phyloP scores from a whole-genome alignment of 371 early-diverging fungal genomes.

The Mucor velutinosus region DNA sequence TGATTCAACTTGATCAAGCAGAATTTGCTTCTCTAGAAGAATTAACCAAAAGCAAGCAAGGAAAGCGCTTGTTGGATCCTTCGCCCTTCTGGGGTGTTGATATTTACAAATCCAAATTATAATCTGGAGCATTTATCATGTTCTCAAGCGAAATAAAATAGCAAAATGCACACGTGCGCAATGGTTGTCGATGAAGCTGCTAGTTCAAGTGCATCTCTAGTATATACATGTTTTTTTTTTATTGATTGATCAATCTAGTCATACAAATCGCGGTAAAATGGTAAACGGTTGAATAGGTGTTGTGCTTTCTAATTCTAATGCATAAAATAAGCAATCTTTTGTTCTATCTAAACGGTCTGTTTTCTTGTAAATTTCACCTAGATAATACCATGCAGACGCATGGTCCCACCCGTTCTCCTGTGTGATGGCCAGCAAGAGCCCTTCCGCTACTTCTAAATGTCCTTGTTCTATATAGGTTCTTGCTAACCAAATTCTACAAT shows the following conservation, averaged over 20 bases:
- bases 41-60: slow-evolving; percentile 3
- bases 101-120: slow-evolving; percentile 24
- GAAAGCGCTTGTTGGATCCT: slow-evolving; percentile 36
- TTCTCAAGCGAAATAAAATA: too few relatives aligned
- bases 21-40: slow-evolving; percentile 20
- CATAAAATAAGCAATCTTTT: slow-evolving; percentile 71
- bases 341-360: slow-evolving; percentile 59
- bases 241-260: not conserved
- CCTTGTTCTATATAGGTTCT: slow-evolving; percentile 43
- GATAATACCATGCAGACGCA: slow-evolving; percentile 64
- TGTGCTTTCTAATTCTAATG: slow-evolving; percentile 69
- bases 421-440: slow-evolving; percentile 53
- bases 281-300: slow-evolving; percentile 67
- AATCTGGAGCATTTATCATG: too few relatives aligned
- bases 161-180: too few relatives aligned
- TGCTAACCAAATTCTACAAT: slow-evolving; percentile 49
- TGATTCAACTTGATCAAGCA: slow-evolving; percentile 42
- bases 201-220: too few relatives aligned
- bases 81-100: slow-evolving; percentile 35
- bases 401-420: slow-evolving; percentile 63
- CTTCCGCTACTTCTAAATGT: slow-evolving; percentile 56
- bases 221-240: too few relatives aligned
- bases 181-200: too few relatives aligned
- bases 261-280: slow-evolving; percentile 45
- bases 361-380: slow-evolving; percentile 57